phyloP scores from a whole-genome alignment of 2,329 filamentous ascomycete genomes.

The Aspergillus sp. region DNA sequence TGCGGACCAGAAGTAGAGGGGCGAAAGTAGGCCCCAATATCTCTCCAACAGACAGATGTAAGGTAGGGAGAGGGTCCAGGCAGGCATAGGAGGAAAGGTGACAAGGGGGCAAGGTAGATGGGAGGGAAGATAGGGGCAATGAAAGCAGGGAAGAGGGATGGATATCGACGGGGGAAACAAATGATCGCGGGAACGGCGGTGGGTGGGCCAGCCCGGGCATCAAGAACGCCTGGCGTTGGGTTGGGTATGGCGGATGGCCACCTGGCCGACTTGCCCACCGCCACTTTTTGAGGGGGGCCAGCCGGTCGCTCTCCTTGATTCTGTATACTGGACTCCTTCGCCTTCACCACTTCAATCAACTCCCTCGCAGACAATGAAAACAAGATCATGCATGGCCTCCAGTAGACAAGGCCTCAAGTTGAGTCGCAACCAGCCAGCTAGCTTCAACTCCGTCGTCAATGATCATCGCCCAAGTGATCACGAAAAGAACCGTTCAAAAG shows the following conservation, averaged over 20 bases:
- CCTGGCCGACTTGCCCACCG: conserved; percentile 18
- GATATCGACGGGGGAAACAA: neutral
- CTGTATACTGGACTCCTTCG: neutral
- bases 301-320: neutral
- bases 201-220: conserved; percentile 13
- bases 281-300: conserved; percentile 11
- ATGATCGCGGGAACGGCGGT: neutral
- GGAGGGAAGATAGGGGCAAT: neutral
- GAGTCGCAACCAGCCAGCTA: conserved; percentile 38
- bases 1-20: conserved; percentile 18
- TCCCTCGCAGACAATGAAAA: neutral
- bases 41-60: conserved; percentile 12
- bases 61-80: neutral
- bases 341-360: neutral
- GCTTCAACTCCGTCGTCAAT: conserved; percentile 32
- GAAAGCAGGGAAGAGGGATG: conserved; percentile 1
- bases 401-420: conserved; percentile 32
- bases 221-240: conserved; percentile 11
- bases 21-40: conserved; percentile 36
- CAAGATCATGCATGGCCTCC: conserved; percentile 9
- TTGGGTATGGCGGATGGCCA: conserved; percentile 11
- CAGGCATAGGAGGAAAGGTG: neutral
- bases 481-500: neutral
- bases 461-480: conserved; percentile 8
- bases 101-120: neutral